A percentile compares a stretch with the other conserved stretches of the same genome.
These are phyloP conservation scores for Nemania diffusa DNA, from an alignment of 2,329 filamentous ascomycete genomes.

Conservation along the genomic window DNA sequence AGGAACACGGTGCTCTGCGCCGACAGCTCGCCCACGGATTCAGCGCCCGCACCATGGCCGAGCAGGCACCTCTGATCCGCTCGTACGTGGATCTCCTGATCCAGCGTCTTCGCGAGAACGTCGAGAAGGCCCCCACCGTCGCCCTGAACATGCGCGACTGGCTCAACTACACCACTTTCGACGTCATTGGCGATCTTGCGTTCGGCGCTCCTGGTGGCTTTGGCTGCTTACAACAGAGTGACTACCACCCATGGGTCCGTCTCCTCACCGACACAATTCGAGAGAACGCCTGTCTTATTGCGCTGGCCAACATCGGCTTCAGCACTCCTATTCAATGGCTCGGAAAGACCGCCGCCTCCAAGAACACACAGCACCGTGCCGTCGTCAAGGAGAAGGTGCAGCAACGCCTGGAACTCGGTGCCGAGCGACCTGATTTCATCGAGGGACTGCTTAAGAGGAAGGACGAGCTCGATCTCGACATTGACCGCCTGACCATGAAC, in stretches of 20 bases:
- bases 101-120: constrained; percentile 45
- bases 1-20: constrained; percentile 50
- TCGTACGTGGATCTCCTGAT: constrained; percentile 53
- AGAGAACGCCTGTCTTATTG: constrained; percentile 38
- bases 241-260: constrained; percentile 51
- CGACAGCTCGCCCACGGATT: constrained; percentile 55
- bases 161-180: constrained; percentile 56
- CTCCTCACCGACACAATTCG: constrained; percentile 47
- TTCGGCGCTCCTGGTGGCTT: constrained; percentile 56
- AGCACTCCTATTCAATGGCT: constrained; percentile 34
- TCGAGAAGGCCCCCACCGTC: constrained; percentile 40
- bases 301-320: constrained; percentile 37
- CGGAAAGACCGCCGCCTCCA: constrained; percentile 32
- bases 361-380: constrained; percentile 40
- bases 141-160: constrained; percentile 52
- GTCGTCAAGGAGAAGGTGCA: constrained; percentile 43
- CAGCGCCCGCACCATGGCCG: constrained; percentile 53
- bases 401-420: constrained; percentile 45
- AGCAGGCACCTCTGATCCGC: constrained; percentile 55
- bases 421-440: constrained; percentile 49
- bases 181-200: constrained; percentile 58
- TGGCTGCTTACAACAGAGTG: constrained; percentile 49
- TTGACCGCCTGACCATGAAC: constrained; percentile 42
- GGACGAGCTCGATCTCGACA: constrained; percentile 41
- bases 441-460: constrained; percentile 47